Base-by-base conservation (phyloP, 2,329 filamentous ascomycete genomes). In the Aureobasidium uvarum region DNA sequence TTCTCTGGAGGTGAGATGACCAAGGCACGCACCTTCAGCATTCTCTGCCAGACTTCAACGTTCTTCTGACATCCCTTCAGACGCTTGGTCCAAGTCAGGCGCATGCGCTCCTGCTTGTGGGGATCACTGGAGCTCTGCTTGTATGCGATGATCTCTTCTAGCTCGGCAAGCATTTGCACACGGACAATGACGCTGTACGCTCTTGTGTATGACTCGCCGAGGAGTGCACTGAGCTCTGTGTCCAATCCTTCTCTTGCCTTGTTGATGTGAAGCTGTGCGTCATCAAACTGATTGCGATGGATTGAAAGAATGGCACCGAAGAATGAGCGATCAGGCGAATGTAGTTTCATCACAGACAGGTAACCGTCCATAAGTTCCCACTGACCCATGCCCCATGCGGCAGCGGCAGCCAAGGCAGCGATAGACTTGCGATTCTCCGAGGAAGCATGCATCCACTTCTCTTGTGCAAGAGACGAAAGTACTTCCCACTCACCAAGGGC, bases 301-400 rank as follows among this genome's bases (percentile, higher is more conserved):
- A 99, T 88, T 1, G 94, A 89, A 64, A 99, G 83, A 72, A 99
- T 98, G 8, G 95, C 96, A 41, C 94, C 95, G 72, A 99, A 99
- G 83, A 99, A 99, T 0, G 94, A 96, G 56, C 95, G 85, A 77
- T 99, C 96, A 0, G 95, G 94, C 7, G 94, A 96, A 73, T 90
- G 85, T 45, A 92, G 85, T 78, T 96, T 97, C 88, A 99, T 96
- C 31, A 95, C 95, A 69, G 89, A 89, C 31, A 99, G 84, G 73
- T 99, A 99, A 65, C 90, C 92, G 76, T 99, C 95, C 95, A 99
- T 99, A 18, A 94, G 86, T 71, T 98, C 94, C 91, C 96, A 99
- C 74, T 98, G 96, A 68, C 91, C 90, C 68, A 96, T 84, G 64
- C 94, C 94, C 95, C 95, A 99, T 16, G 96, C 94, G 45, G 95